Conservation (phyloP, 305 asterid genomes). For the Fraxinus velutina region DNA sequence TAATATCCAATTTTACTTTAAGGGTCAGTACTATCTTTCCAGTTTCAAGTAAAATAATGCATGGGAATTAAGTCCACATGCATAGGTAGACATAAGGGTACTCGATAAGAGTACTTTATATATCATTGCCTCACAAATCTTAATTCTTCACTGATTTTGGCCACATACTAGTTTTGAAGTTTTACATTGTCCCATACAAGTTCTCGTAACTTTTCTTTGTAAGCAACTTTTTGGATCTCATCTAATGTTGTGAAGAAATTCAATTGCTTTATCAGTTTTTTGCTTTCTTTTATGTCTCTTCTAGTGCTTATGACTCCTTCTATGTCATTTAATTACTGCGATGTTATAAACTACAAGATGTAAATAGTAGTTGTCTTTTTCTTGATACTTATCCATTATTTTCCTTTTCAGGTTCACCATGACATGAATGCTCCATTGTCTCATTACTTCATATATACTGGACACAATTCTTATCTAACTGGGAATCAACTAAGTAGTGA, state of each 20-base stretch:
- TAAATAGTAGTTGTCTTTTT: not conserved
- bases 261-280: not conserved
- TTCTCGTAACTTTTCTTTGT: not conserved
- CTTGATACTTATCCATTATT: not conserved
- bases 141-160: not conserved
- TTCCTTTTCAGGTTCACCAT: conserved; percentile 75
- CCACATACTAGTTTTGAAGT: not conserved
- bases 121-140: not conserved
- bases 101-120: not conserved
- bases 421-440: conserved; percentile 94
- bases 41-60: not conserved
- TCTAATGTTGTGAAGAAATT: not conserved
- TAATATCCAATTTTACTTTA: not conserved
- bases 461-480: conserved; percentile 94
- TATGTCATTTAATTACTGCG: not conserved
- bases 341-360: not conserved
- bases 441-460: conserved; percentile 88
- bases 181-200: not conserved
- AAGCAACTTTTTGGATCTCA: not conserved
- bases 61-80: not conserved
- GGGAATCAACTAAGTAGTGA: conserved; percentile 96
- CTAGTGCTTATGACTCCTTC: not conserved
- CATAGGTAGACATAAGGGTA: not conserved
- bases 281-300: not conserved
- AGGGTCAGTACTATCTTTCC: not conserved